Evolutionary conservation across 2,329 filamentous ascomycete species (phyloP).

Genomic region (Graphilbum fragrans): DNA sequence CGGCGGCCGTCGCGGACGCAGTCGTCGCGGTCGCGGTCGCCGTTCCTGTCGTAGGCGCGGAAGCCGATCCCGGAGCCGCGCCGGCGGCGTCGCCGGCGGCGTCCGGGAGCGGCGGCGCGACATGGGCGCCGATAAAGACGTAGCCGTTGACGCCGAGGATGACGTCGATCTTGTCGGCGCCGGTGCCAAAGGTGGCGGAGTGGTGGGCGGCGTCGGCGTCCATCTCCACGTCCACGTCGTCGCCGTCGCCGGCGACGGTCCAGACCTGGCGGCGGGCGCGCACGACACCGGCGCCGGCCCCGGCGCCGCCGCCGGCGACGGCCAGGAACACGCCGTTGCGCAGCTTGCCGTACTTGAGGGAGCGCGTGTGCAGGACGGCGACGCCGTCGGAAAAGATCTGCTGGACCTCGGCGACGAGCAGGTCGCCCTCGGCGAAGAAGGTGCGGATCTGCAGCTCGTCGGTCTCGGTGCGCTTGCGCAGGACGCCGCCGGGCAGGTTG

Average conservation of each 20-base stretch:
- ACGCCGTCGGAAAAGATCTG: constrained; percentile 74
- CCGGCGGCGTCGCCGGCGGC: constrained; percentile 37
- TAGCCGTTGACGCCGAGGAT: constrained; percentile 93
- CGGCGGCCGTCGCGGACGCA: constrained; percentile 7
- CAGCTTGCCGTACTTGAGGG: constrained; percentile 87
- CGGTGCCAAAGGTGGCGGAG: constrained; percentile 12
- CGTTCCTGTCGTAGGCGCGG: constrained; percentile 14
- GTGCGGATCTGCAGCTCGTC: constrained; percentile 94
- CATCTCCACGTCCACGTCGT: constrained; percentile 66
- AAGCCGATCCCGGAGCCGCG: constrained; percentile 32
- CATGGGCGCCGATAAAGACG: constrained; percentile 58
- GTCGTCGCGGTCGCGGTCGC: constrained; percentile 31
- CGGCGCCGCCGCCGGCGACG: constrained; percentile 69
- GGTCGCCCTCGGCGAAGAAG: constrained; percentile 93
- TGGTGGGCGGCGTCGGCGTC: constrained; percentile 55
- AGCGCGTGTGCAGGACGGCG: constrained; percentile 80
- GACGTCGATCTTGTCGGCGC: constrained; percentile 62
- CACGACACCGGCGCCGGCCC: constrained; percentile 77
- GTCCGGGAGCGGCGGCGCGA: constrained; percentile 23
- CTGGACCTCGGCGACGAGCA: constrained; percentile 92
- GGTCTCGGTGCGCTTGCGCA: constrained; percentile 83
- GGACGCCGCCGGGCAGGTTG: constrained; percentile 86
- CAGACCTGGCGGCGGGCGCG: constrained; percentile 77
- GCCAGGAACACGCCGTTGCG: constrained; percentile 83
- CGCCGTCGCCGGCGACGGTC: constrained; percentile 45